Evolutionary conservation across 2,329 filamentous ascomycete species (phyloP).

Genomic region (Endocalyx cinctus): DNA sequence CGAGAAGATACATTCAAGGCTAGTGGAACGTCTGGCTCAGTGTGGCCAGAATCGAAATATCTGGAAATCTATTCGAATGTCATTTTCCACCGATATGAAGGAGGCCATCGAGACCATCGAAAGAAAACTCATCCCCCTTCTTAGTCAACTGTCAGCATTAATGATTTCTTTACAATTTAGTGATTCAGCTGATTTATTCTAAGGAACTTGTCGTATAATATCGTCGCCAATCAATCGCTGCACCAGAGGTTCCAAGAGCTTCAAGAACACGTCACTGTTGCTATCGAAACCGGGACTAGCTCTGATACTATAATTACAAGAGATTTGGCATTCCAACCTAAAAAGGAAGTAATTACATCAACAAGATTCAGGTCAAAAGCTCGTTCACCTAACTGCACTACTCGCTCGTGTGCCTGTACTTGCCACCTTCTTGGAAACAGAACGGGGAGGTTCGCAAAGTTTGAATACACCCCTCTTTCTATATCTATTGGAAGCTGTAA

Average conservation of each 20-base stretch:
- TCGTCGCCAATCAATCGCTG: neutral
- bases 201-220: neutral
- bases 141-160: too few species aligned
- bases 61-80: neutral
- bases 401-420: neutral
- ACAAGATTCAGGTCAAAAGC: too few species aligned
- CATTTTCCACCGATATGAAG: neutral
- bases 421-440: neutral
- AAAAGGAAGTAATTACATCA: too few species aligned
- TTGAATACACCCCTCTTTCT: neutral
- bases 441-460: neutral
- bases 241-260: neutral
- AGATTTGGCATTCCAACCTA: too few species aligned
- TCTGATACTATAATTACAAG: too few species aligned
- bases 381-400: too few species aligned
- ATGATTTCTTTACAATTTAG: too few species aligned
- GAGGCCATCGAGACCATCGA: neutral
- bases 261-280: neutral
- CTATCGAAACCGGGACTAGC: too few species aligned
- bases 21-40: neutral
- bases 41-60: neutral
- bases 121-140: neutral
- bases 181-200: too few species aligned
- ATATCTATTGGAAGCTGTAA: neutral
- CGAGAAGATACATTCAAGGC: neutral